Percentiles rank a stretch among this genome's conserved stretches.
phyloP scores from a whole-genome alignment of 768 basidiomycete species.

The Trametes elegans region DNA sequence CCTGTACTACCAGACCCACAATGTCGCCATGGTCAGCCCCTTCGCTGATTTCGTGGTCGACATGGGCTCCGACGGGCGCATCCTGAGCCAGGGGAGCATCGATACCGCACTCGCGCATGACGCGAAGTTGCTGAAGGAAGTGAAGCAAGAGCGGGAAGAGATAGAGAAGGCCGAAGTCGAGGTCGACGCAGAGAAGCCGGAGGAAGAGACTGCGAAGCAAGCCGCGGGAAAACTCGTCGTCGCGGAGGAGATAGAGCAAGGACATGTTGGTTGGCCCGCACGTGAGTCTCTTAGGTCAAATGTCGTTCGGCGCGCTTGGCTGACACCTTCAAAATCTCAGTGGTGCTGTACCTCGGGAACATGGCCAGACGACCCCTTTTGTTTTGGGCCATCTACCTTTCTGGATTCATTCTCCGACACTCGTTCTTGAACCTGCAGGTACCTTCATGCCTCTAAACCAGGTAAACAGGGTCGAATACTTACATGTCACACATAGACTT shows the following conservation, averaged over 20 bases:
- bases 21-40: conserved; percentile 48
- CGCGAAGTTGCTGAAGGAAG: conserved; percentile 29
- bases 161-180: conserved; percentile 23
- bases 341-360: conserved; percentile 1
- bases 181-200: conserved; percentile 24
- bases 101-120: conserved; percentile 42
- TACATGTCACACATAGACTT: conserved; percentile 28
- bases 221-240: conserved; percentile 56
- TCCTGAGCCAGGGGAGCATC: conserved; percentile 46
- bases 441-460: background rate
- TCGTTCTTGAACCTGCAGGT: conserved; percentile 2
- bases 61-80: conserved; percentile 48
- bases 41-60: conserved; percentile 55
- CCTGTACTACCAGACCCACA: conserved; percentile 39
- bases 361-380: background rate
- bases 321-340: background rate
- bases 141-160: conserved; percentile 21
- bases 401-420: background rate
- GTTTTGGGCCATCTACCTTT: conserved; percentile 3
- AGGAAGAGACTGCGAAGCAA: conserved; percentile 20
- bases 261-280: conserved; percentile 51
- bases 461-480: background rate
- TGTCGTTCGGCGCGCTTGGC: background rate
- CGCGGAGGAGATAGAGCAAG: conserved; percentile 60
- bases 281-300: conserved; percentile 20